Percentiles rank a stretch among this genome's conserved stretches.
phyloP scores from a whole-genome alignment of 208 protist genomes.

The Trypanosoma cruzi region DNA sequence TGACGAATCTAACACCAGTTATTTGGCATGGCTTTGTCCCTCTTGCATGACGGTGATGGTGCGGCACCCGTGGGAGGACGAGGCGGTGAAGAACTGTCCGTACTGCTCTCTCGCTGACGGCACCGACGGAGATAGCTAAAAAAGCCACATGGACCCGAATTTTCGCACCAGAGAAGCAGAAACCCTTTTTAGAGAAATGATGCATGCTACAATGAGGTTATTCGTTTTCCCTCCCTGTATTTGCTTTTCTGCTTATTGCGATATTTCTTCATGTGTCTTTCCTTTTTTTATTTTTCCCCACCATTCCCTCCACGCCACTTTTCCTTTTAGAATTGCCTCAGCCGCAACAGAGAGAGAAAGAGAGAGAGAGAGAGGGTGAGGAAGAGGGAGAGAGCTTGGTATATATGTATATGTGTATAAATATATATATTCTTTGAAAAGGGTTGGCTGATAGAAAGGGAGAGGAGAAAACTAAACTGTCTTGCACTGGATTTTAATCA shows the following conservation, averaged over 20 bases:
- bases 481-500: neutral
- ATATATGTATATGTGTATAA: neutral
- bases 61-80: constrained; percentile 27
- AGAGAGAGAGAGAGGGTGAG: neutral
- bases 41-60: constrained; percentile 64
- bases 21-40: constrained; percentile 74
- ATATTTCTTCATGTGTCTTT: neutral
- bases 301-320: no score
- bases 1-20: constrained; percentile 21
- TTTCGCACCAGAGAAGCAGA: no score
- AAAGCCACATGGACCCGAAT: no score
- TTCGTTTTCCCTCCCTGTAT: neutral
- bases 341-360: neutral
- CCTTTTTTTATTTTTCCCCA: constrained; percentile 1
- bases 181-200: neutral
- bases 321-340: neutral
- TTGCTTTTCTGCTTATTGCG: neutral
- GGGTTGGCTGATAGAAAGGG: neutral
- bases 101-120: constrained; percentile 11
- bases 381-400: neutral
- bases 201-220: neutral
- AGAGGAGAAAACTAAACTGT: neutral
- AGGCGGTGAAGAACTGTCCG: constrained; percentile 9
- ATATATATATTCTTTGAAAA: neutral
- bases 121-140: neutral